Percentiles rank a stretch among this genome's conserved stretches.
Evolutionary conservation across 306 rosid genomes (phyloP).

Genomic region (Quercus agrifolia): DNA sequence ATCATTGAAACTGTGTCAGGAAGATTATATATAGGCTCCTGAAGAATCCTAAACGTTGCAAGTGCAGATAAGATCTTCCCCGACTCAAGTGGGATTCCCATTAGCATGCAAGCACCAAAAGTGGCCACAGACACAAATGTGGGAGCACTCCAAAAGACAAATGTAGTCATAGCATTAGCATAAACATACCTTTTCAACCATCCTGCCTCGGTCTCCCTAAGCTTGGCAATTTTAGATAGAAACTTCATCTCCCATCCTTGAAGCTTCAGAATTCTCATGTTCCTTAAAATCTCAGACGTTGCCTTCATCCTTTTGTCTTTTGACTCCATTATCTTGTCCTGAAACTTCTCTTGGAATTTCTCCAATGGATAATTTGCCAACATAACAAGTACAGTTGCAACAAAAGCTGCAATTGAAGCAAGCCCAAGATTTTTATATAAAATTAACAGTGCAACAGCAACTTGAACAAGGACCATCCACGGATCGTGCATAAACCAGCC

Average conservation of each 20-base stretch:
- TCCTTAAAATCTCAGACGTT: constrained; percentile 36
- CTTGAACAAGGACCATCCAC: constrained; percentile 19
- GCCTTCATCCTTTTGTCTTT: constrained; percentile 35
- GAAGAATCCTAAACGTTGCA: constrained; percentile 33
- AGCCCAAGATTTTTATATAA: constrained; percentile 25
- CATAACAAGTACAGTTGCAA: constrained; percentile 24
- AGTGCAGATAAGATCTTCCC: constrained; percentile 39
- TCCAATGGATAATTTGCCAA: constrained; percentile 31
- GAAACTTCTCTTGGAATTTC: constrained; percentile 25
- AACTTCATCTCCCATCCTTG: constrained; percentile 47
- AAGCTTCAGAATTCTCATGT: constrained; percentile 39
- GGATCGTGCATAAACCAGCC: constrained; percentile 16
- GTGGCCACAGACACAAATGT: constrained; percentile 33
- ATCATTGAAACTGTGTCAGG: constrained; percentile 26
- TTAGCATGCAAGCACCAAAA: constrained; percentile 25
- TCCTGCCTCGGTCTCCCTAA: constrained; percentile 16
- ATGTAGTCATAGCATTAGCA: background rate
- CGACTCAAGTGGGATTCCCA: constrained; percentile 31
- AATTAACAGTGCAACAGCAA: constrained; percentile 19
- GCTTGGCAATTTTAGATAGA: constrained; percentile 15
- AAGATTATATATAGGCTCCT: constrained; percentile 19
- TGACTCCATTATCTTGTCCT: constrained; percentile 34
- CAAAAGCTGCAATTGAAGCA: constrained; percentile 25
- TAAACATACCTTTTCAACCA: constrained; percentile 21
- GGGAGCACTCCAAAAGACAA: constrained; percentile 30